Evolutionary conservation across 805 yeast genomes (phyloP).

Genomic region (Myxozyma nipponensis): DNA sequence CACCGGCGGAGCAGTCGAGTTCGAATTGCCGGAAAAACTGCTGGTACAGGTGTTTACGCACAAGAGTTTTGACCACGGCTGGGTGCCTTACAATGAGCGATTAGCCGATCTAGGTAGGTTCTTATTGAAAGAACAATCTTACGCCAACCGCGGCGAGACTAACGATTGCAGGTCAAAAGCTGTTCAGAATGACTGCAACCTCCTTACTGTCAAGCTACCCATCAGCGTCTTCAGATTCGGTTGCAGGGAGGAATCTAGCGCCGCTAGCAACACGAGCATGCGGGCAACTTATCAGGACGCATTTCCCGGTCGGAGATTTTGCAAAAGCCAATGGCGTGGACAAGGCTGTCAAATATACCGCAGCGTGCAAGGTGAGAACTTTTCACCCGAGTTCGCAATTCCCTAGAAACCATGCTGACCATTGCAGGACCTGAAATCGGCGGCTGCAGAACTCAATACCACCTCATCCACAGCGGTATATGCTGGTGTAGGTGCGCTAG

Average conservation of each 20-base stretch:
- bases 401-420: neutral
- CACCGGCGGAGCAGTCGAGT: constrained; percentile 38
- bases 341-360: constrained; percentile 6
- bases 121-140: neutral
- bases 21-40: constrained; percentile 54
- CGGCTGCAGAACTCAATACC: constrained; percentile 2
- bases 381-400: constrained; percentile 18
- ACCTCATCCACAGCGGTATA: constrained; percentile 39
- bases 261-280: neutral
- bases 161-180: neutral
- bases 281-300: neutral
- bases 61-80: constrained; percentile 90
- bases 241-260: neutral
- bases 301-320: neutral
- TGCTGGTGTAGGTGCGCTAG: constrained; percentile 68
- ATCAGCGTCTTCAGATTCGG: neutral
- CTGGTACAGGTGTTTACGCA: constrained; percentile 83
- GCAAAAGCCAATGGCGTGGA: neutral
- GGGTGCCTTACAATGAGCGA: constrained; percentile 84
- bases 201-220: neutral
- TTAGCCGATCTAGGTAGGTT: constrained; percentile 51
- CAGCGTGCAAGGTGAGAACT: constrained; percentile 5
- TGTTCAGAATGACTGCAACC: neutral
- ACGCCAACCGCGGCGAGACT: neutral
- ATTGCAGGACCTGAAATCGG: neutral